phyloP scores from a whole-genome alignment of 345 rosid genomes.

The Lepidium aucheri region DNA sequence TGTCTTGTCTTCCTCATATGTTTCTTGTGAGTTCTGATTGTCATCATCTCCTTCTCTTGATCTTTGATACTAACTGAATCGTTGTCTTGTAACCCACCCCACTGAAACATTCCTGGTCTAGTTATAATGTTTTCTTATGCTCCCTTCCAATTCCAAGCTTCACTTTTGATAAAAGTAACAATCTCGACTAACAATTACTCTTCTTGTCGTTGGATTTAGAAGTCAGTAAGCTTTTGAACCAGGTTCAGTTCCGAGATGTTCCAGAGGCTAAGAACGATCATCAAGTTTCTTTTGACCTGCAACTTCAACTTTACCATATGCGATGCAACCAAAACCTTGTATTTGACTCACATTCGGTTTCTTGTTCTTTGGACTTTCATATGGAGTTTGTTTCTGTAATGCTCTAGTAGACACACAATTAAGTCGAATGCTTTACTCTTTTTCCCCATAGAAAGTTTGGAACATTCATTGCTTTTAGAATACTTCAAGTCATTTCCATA shows the following conservation, averaged over 20 bases:
- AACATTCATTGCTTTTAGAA: neutral
- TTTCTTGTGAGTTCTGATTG: too few species aligned
- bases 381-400: neutral
- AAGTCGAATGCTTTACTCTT: neutral
- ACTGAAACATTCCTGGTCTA: too few species aligned
- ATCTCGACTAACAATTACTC: too few species aligned
- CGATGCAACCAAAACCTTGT: neutral
- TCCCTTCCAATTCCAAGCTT: too few species aligned
- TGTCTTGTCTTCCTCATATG: too few species aligned
- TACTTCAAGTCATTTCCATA: neutral
- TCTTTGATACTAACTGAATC: too few species aligned
- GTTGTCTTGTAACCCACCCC: too few species aligned
- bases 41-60: too few species aligned
- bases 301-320: neutral
- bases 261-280: too few species aligned
- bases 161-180: too few species aligned
- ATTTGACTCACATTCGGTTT: neutral
- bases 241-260: neutral
- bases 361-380: accelerated
- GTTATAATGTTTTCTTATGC: too few species aligned
- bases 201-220: too few species aligned
- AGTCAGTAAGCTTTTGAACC: neutral
- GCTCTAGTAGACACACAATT: neutral
- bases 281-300: neutral
- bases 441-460: neutral